Evolutionary conservation across 306 rosid species (phyloP), one percentile per base, ranked within the genome.

Genomic region (Nissolia schottii): DNA sequence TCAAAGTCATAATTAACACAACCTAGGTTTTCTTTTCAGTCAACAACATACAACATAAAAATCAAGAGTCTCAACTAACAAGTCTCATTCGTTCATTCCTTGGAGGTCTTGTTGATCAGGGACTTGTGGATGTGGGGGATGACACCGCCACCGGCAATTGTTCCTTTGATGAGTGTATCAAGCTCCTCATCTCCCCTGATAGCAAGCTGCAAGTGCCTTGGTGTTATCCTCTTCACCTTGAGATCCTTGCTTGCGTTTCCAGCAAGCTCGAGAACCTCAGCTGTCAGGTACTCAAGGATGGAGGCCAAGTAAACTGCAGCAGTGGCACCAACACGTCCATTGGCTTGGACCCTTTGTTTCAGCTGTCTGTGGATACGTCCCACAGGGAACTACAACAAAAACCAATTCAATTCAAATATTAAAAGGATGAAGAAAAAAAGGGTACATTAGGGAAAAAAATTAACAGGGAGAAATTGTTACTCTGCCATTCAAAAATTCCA

Each of bases 141-240:
- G 67, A 93, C 98, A 38, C 98, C 98, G 24, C 98, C 98, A 43
- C 98, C 98, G 60, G 98, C 98, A 85, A 93, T 93, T 38, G 98
- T 93, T 5, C 98, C 98, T 29, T 93, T 93, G 29, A 93, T 90
- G 38, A 93, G 96, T 2, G 97, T 93, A 80, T 93, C 98, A 1
- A 93, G 94, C 77, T 93, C 98, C 73, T 93, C 98, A 46, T 93
- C 98, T 86, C 98, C 98, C 60, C 98, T 74, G 13, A 93, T 93
- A 0, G 98, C 98, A 9, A 93, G 89, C 77, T 93, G 98, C 83
- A 93, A 85, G 77, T 93, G 98, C 81, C 98, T 84, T 6, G 98
- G 98, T 13, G 98, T 93, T 54, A 93, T 93, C 83, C 98, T 93
- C 91, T 93, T 93, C 77, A 93, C 96, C 80, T 93, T 93, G 48